Percentiles rank a stretch among this genome's conserved stretches.
phyloP scores from a whole-genome alignment of 371 early-diverging fungal species.

The Phascolomyces articulosus region DNA sequence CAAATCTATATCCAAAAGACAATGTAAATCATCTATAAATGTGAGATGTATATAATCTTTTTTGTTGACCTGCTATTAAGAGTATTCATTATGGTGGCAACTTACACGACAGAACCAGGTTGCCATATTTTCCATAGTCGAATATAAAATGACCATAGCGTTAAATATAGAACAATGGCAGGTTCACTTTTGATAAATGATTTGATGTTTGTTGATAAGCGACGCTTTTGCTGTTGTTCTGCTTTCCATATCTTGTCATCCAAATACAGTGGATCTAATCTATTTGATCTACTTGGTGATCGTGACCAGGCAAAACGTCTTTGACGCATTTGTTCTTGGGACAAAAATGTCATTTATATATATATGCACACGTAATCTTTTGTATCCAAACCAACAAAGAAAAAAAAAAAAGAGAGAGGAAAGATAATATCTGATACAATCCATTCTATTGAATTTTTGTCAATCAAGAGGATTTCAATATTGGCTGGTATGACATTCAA shows the following conservation, averaged over 20 bases:
- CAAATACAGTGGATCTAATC: background rate
- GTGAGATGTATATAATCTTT: too few relatives aligned
- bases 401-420: background rate
- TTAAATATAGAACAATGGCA: slow-evolving; percentile 1
- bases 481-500: background rate
- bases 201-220: background rate
- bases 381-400: background rate
- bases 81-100: too few relatives aligned
- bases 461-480: background rate
- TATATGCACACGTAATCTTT: too few relatives aligned
- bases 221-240: slow-evolving; percentile 3
- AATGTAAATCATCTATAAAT: slow-evolving; percentile 97
- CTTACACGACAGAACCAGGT: slow-evolving; percentile 25
- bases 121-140: slow-evolving; percentile 20
- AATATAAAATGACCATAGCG: slow-evolving; percentile 15
- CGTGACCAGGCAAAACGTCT: background rate
- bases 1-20: slow-evolving; percentile 73
- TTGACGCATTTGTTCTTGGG: background rate
- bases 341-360: background rate
- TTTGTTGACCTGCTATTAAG: too few relatives aligned
- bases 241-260: slow-evolving; percentile 5
- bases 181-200: background rate
- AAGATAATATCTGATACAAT: background rate
- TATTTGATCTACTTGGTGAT: slow-evolving; percentile 1
- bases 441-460: too few relatives aligned